phyloP scores from a whole-genome alignment of 805 yeast genomes.

The Kodamaea fukazawae region DNA sequence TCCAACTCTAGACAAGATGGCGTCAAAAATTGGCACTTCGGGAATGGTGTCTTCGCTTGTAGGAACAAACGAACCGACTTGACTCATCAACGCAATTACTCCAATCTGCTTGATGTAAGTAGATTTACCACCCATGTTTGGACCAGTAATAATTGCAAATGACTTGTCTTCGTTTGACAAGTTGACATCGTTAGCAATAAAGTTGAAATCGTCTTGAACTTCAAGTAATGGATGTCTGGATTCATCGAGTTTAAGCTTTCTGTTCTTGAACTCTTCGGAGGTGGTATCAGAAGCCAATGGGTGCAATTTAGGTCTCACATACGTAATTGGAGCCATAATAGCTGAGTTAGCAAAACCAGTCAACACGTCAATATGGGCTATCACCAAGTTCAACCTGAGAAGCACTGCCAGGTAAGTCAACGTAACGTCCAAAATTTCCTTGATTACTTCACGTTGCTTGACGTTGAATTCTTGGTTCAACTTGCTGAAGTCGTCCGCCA shows the following conservation, averaged over 20 bases:
- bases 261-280: conserved; percentile 25
- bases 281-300: conserved; percentile 39
- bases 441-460: conserved; percentile 75
- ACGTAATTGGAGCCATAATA: conserved; percentile 75
- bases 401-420: conserved; percentile 79
- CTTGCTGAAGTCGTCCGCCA: conserved; percentile 56
- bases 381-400: conserved; percentile 57
- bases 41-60: conserved; percentile 48
- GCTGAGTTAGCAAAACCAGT: conserved; percentile 82
- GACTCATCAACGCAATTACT: conserved; percentile 81
- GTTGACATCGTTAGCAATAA: conserved; percentile 86
- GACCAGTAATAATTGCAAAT: conserved; percentile 88
- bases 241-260: conserved; percentile 57
- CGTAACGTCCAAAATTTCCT: conserved; percentile 78
- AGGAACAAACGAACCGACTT: conserved; percentile 88
- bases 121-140: conserved; percentile 97
- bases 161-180: conserved; percentile 54
- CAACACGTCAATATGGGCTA: conserved; percentile 81
- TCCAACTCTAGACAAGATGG: conserved; percentile 94
- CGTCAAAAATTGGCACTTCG: conserved; percentile 81
- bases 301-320: conserved; percentile 69
- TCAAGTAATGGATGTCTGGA: conserved; percentile 96
- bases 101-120: conserved; percentile 90
- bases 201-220: conserved; percentile 84
- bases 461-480: conserved; percentile 65